Base-by-base conservation (phyloP, 2,329 filamentous ascomycete genomes). In the Coniochaeta hoffmannii region DNA sequence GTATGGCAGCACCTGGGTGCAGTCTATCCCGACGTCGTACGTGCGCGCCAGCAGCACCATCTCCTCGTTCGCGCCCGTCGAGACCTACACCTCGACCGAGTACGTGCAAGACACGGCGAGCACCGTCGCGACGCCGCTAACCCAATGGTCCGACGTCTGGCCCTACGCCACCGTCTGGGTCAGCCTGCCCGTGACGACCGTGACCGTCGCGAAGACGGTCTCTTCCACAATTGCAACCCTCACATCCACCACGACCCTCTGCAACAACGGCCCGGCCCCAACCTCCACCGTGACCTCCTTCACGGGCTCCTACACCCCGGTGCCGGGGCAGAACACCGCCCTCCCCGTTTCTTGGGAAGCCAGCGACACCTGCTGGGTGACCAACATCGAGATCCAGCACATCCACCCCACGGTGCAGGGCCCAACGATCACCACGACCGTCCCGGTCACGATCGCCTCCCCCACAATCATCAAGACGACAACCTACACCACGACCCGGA, bases 391-490 rank as follows among this genome's bases (percentile, higher is more conserved):
- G 26, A 56, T 56, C 46, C 54, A 55, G 5, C 35, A 54, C 15
- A 46, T 61, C 15, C 34, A 46, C 14, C 59, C 60, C 11, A 62
- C 57, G 31, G 57, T 32, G 7, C 30, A 55, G 52, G 57, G 58
- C 11, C 56, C 58, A 4, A 68, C 64, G 1, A 70, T 67, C 1
- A 63, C 66, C 8, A 71, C 69, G 2, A 70, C 68, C 1, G 64
- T 67, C 7, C 72, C 70, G 2, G 62, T 64, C 1, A 68, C 66
- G 1, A 70, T 54, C 11, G 68, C 64, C 17, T 66, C 70, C 38
- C n/a, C n/a, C n/a, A n/a, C n/a, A n/a, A n/a, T n/a, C n/a, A n/a
- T n/a, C n/a, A n/a, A n/a, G n/a, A 65, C 61, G 10, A 53, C 49
- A 11, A 53, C 35, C 10, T 57, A 57, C 17, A 19, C 41, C 22